Percentiles rank a stretch among this genome's conserved stretches.
Conservation (phyloP, 1,139 yeast species). For the Suhomyces taliae region DNA sequence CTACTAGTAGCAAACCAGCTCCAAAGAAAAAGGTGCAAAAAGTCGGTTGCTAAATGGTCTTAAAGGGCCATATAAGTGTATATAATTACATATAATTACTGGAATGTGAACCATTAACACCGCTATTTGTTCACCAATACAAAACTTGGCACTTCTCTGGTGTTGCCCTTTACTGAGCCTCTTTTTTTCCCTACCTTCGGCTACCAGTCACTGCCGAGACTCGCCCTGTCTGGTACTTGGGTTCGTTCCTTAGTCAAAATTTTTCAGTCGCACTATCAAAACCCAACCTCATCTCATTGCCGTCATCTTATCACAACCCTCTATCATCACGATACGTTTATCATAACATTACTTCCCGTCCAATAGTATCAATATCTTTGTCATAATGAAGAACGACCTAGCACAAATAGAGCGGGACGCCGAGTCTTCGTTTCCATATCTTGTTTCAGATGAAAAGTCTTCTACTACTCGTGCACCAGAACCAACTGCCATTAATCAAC, state of each 20-base stretch:
- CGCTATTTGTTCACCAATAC: neutral
- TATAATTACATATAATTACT: no score
- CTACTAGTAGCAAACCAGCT: no score
- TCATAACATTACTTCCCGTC: no score
- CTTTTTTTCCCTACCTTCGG: no score
- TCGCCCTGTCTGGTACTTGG: no score
- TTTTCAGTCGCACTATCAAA: neutral
- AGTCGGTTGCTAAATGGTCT: no score
- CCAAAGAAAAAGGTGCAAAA: no score
- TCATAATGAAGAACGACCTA: constrained; percentile 13
- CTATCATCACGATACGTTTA: neutral
- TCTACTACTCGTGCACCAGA: constrained; percentile 41
- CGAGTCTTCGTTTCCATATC: constrained; percentile 54
- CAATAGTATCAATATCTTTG: no score
- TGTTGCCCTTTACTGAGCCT: no score
- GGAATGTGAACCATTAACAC: neutral
- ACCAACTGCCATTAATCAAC: constrained; percentile 21
- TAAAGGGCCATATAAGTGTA: no score
- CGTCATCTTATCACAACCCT: neutral
- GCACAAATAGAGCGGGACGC: constrained; percentile 53
- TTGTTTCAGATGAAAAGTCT: constrained; percentile 72
- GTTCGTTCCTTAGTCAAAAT: neutral
- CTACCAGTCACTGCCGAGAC: no score
- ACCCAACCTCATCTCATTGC: neutral
- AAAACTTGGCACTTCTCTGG: no score